Evolutionary conservation across 1,284 basidiomycete species (phyloP), one percentile per base, ranked within the genome.

Genomic region (Naganishia sp.): DNA sequence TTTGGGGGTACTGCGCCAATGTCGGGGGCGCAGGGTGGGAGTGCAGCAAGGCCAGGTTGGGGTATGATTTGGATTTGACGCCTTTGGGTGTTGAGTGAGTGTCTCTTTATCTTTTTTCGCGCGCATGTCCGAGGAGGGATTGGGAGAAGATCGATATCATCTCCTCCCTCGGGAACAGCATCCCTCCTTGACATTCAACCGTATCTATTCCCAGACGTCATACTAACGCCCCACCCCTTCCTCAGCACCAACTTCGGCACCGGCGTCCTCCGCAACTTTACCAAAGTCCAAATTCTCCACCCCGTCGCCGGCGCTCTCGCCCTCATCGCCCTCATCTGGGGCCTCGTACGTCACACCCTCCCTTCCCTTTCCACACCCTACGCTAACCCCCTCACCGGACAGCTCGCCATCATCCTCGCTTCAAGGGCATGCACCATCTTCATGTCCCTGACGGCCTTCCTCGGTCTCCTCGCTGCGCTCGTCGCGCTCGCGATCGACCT

Each of bases 401-500:
- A 69, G 68, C 57, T 79, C 58, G 88, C 85, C 71, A 87, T 88
- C 54, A 81, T 82, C 1, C 76, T 78, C 46, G 87, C 86, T 72
- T 85, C 86, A 69, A 86, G 89, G 69, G 77, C 81, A 15, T 87
- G 88, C 46, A 90, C 89, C 18, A 84, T 90, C 69, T 75, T 90
- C 75, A 91, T 91, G 89, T 82, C 86, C 13, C 81, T 92, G 63
- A 70, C 85, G 61, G 81, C 86, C 67, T 83, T 84, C 17, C 81
- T 92, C 64, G 89, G 87, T 6, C 80, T 85, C 41, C 74, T 91
- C 66, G 77, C 84, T 71, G 86, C 86, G 4, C 81, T 90, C 62
- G 79, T 90, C 71, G 86, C 82, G 3, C 91, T 86, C 80, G 80
- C 90, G 52, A 82, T 92, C 75, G 89, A 90, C 79, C 88, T 91